A percentile compares a stretch with the other conserved stretches of the same genome.
phyloP scores from a whole-genome alignment of 2,329 filamentous ascomycete species.

The Penicillium crustosum region DNA sequence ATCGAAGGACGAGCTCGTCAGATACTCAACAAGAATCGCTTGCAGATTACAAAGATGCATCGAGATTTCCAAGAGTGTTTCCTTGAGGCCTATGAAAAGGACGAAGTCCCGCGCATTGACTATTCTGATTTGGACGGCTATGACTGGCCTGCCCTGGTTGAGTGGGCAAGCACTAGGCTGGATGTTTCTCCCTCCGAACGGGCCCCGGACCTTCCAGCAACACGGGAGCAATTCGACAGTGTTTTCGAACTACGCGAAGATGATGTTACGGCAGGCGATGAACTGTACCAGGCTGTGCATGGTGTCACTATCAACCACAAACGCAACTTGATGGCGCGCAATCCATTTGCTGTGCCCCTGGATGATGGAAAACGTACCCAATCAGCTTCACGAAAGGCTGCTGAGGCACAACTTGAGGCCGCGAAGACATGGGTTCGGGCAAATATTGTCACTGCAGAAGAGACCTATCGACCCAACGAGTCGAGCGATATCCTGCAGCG shows the following conservation, averaged over 20 bases:
- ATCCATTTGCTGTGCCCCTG: slow-evolving; percentile 38
- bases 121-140: slow-evolving; percentile 46
- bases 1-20: slow-evolving; percentile 40
- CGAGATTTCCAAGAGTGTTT: slow-evolving; percentile 49
- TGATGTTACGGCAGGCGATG: slow-evolving; percentile 32
- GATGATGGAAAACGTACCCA: slow-evolving; percentile 5
- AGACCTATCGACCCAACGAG: slow-evolving; percentile 40
- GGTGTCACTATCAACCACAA: slow-evolving; percentile 36
- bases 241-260: slow-evolving; percentile 45
- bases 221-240: slow-evolving; percentile 42
- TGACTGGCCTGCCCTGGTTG: slow-evolving; percentile 48
- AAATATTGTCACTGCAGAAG: slow-evolving; percentile 46
- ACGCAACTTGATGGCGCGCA: slow-evolving; percentile 34
- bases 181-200: slow-evolving; percentile 40
- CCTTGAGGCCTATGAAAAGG: slow-evolving; percentile 46
- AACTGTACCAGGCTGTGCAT: slow-evolving; percentile 36
- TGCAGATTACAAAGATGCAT: slow-evolving; percentile 47
- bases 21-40: slow-evolving; percentile 39
- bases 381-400: slow-evolving; percentile 14
- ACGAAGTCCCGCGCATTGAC: slow-evolving; percentile 46
- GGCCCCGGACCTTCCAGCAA: slow-evolving; percentile 46
- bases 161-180: slow-evolving; percentile 48
- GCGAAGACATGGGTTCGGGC: slow-evolving; percentile 52
- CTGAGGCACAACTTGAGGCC: slow-evolving; percentile 33
- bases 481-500: slow-evolving; percentile 36